Evolutionary conservation across 2,329 filamentous ascomycete genomes (phyloP), one percentile per base, ranked within the genome.

Genomic region (Trichoderma simmonsii): DNA sequence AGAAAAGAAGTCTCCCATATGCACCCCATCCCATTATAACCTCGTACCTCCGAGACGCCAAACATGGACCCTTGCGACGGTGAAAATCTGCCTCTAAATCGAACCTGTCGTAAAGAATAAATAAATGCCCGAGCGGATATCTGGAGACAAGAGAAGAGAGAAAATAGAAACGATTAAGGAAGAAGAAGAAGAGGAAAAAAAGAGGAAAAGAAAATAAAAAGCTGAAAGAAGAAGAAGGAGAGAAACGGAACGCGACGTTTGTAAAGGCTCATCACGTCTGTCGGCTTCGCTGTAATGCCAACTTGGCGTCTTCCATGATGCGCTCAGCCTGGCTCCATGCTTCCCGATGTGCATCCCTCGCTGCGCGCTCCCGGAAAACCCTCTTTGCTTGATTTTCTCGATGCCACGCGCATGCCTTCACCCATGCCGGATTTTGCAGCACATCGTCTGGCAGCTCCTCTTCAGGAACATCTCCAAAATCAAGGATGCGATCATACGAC

Each of bases 381-480:
- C 59, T 68, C 56, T 66, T 73, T 64, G 62, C 64, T 24, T 73
- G 48, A 28, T 63, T 70, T 59, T 82, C 77, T 18, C 82, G 80
- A 72, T 84, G 73, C 75, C 81, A 83, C 15, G 75, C 77, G 24
- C 79, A 81, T 4, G 82, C 84, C 59, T 80, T 80, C 36, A 84
- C 64, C 86, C 86, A 88, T 1, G 78, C 79, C 1, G 83, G 79
- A 67, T 88, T 85, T 3, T 79, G 80, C 34, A 73, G 78, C 6
- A 88, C 84, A 34, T 83, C 81, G 1, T 82, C 80, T 0, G 86
- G 86, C 2, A 88, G 75, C 2, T 83, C 79, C 14, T 82, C 77
- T 57, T 80, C 78, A 4, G 80, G 77, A 15, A 84, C 76, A 65
- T 83, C 79, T 30, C 79, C 80, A 73, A 83, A 83, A 71, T 84